Evolutionary conservation across 2,329 filamentous ascomycete species (phyloP), one percentile per base, ranked within the genome.

Genomic region (Fusarium duplospermum): DNA sequence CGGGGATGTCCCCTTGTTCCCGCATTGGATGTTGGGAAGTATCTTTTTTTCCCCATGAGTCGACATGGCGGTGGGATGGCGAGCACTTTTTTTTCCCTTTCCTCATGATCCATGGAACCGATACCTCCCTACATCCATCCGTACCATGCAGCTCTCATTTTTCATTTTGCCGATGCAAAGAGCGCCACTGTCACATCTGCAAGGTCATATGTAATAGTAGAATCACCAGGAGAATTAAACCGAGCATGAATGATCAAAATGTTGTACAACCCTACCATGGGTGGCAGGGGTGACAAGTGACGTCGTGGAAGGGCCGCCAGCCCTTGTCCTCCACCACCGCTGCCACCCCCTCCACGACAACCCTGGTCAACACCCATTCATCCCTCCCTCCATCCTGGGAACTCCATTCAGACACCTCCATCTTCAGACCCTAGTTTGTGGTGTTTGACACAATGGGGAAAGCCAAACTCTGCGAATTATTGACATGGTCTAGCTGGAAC

Each of bases 371-470:
- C 52, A 31, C 52, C 33, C 29, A 16, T 22, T 22, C 61, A 27
- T 45, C 69, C 40, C 61, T 59, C 35, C 61, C 31, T 45, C 69
- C 40, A 63, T 59, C 59, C 60, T 40, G 27, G 47, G 56, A 74
- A 74, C 68, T 56, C 68, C 71, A 74, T 68, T 59, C 57, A 63
- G 61, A 69, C 64, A 72, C 68, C 64, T 69, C 69, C 62, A 63
- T 62, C 35, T 71, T 62, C n/a, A 50, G 58, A 64, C 38, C 65
- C 69, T 62, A 64, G 68, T 45, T 64, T 33, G 40, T 60, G 33
- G 57, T 63, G 35, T 60, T 68, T 68, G 45, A 45, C 64, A 61
- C 62, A 67, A 74, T 69, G 62, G 70, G 75, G 64, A 71, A 74
- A 70, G 61, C 36, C 38, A 42, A 52, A 40, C 45, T 52, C 45